These are phyloP conservation scores for Chrysochromulina tobinii DNA, from an alignment of 78 protist genomes.

Conservation along the genomic window DNA sequence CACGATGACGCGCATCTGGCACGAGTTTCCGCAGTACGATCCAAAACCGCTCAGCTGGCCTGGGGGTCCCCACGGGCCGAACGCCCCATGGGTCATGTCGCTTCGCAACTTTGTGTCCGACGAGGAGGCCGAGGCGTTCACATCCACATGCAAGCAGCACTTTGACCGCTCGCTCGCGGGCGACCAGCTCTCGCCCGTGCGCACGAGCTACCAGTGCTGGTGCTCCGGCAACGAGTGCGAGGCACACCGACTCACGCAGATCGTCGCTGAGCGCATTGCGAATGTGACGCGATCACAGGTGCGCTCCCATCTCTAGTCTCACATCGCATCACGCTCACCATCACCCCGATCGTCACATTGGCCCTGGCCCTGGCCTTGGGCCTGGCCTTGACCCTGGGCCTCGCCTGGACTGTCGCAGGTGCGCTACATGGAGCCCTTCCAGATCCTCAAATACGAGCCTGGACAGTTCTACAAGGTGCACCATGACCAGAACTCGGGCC, in stretches of 20 bases:
- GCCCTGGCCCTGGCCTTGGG: too few species aligned
- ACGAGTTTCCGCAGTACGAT: background rate
- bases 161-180: background rate
- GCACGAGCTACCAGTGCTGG: slow-evolving; percentile 23
- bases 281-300: background rate
- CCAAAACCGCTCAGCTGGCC: background rate
- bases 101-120: background rate
- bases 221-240: background rate
- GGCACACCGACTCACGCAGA: background rate
- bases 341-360: too few species aligned
- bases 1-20: background rate
- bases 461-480: slow-evolving; percentile 1
- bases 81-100: background rate
- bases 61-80: background rate
- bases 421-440: slow-evolving; percentile 6
- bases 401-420: background rate
- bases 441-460: background rate
- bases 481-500: background rate
- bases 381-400: too few species aligned
- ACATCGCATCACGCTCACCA: too few species aligned
- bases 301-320: too few species aligned
- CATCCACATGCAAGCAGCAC: background rate
- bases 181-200: slow-evolving; percentile 17
- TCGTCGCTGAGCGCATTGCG: background rate
- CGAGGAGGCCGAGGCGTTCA: background rate